Evolutionary conservation across 768 basidiomycete genomes (phyloP).

Genomic region (Cystobasidiopsis lactophilus): DNA sequence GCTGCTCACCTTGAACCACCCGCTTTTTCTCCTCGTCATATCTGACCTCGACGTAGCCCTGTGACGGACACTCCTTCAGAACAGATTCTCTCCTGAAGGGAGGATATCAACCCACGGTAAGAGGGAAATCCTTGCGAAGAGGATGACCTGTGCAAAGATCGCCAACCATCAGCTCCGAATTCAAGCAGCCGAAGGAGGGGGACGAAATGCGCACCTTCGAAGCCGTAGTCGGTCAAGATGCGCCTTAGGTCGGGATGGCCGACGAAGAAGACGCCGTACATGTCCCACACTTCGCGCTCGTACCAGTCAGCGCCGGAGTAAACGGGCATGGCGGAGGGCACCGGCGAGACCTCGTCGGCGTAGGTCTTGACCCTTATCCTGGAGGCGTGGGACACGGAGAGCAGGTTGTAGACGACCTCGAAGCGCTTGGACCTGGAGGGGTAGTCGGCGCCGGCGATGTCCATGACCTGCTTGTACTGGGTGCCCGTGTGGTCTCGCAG

Average conservation of each 20-base stretch:
- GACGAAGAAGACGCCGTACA: conserved; percentile 89
- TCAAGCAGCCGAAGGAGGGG: conserved; percentile 33
- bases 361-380: conserved; percentile 94
- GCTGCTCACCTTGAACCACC: conserved; percentile 9
- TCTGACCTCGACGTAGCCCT: conserved; percentile 97
- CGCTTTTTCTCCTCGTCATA: conserved; percentile 49
- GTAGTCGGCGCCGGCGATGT: conserved; percentile 87
- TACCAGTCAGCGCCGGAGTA: conserved; percentile 97
- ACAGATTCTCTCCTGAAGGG: not conserved
- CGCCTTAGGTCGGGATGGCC: conserved; percentile 96
- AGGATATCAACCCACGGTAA: conserved; percentile 43
- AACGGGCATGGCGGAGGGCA: conserved; percentile 55
- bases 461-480: conserved; percentile 79
- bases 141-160: too few relatives aligned
- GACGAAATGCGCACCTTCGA: conserved; percentile 12
- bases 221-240: conserved; percentile 93
- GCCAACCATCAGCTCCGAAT: too few relatives aligned
- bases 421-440: conserved; percentile 82
- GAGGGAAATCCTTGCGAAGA: conserved; percentile 88
- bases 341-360: conserved; percentile 72
- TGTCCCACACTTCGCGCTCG: conserved; percentile 94
- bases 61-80: not conserved
- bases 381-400: conserved; percentile 55
- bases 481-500: conserved; percentile 42
- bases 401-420: conserved; percentile 86